Evolutionary conservation across 768 basidiomycete genomes (phyloP).

Genomic region (Boletus insuetus): DNA sequence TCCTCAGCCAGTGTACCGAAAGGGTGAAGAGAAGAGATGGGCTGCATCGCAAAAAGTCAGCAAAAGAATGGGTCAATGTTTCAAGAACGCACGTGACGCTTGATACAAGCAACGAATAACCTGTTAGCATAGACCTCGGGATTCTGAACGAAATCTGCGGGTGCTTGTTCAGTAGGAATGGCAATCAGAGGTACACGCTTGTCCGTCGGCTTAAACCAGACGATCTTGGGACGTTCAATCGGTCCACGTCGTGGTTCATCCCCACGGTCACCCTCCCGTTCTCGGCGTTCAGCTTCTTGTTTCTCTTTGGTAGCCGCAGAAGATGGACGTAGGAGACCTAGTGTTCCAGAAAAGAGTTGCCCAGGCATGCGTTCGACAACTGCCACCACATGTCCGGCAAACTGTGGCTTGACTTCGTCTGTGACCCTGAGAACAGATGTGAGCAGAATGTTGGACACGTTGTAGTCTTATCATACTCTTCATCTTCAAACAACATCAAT

Average conservation of each 20-base stretch:
- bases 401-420: constrained; percentile 97
- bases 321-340: constrained; percentile 92
- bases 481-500: constrained; percentile 93
- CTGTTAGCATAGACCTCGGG: constrained; percentile 87
- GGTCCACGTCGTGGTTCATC: constrained; percentile 77
- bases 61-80: background rate
- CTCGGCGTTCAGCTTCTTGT: constrained; percentile 95
- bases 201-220: constrained; percentile 99
- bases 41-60: constrained; percentile 43
- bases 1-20: constrained; percentile 98
- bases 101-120: constrained; percentile 97
- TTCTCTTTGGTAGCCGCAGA: constrained; percentile 98
- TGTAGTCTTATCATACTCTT: constrained; percentile 60
- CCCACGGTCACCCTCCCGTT: constrained; percentile 91
- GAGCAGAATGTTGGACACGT: background rate
- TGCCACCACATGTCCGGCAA: constrained; percentile 98
- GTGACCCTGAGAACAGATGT: constrained; percentile 63
- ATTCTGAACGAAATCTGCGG: constrained; percentile 92
- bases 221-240: constrained; percentile 94
- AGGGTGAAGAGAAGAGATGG: constrained; percentile 95
- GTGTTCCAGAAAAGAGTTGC: constrained; percentile 95
- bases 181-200: constrained; percentile 98
- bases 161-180: constrained; percentile 98
- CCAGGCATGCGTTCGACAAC: constrained; percentile 99
- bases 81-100: constrained; percentile 76